A percentile compares a stretch with the other conserved stretches of the same genome.
phyloP scores from a whole-genome alignment of 1,284 basidiomycete genomes.

The Entoloma clypeatum region DNA sequence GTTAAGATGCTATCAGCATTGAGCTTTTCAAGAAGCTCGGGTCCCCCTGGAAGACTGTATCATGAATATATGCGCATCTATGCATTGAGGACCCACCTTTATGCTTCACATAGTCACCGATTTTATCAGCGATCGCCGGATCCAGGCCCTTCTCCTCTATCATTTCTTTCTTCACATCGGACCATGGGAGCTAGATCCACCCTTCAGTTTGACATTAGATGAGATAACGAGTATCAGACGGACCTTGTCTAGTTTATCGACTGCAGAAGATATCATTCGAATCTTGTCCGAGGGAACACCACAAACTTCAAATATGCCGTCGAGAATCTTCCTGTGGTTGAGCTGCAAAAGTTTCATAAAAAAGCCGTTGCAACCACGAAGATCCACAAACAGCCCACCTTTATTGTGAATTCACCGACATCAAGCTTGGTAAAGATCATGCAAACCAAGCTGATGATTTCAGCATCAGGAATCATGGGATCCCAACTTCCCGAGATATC shows the following conservation, averaged over 20 bases:
- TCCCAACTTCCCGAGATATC: constrained; percentile 96
- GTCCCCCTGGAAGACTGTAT: constrained; percentile 52
- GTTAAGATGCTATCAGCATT: constrained; percentile 64
- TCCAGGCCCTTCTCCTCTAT: constrained; percentile 91
- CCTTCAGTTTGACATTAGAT: neutral
- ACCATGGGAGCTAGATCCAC: constrained; percentile 70
- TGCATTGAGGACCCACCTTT: constrained; percentile 59
- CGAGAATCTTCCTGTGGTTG: constrained; percentile 96
- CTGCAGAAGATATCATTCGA: constrained; percentile 92
- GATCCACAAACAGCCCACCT: constrained; percentile 45
- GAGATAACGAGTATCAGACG: constrained; percentile 4
- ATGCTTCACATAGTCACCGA: constrained; percentile 94
- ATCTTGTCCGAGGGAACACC: constrained; percentile 93
- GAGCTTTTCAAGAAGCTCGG: constrained; percentile 76
- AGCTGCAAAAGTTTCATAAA: constrained; percentile 44
- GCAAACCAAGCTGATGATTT: constrained; percentile 81
- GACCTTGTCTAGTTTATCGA: constrained; percentile 98
- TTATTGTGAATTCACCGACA: constrained; percentile 92
- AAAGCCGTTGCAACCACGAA: neutral
- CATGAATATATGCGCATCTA: constrained; percentile 2
- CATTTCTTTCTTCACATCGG: constrained; percentile 95
- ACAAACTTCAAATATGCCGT: constrained; percentile 96
- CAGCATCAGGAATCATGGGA: constrained; percentile 96
- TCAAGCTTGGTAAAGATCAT: constrained; percentile 83
- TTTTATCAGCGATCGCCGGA: constrained; percentile 83